Conservation (phyloP, 768 basidiomycete genomes). For the Mycena galopus region DNA sequence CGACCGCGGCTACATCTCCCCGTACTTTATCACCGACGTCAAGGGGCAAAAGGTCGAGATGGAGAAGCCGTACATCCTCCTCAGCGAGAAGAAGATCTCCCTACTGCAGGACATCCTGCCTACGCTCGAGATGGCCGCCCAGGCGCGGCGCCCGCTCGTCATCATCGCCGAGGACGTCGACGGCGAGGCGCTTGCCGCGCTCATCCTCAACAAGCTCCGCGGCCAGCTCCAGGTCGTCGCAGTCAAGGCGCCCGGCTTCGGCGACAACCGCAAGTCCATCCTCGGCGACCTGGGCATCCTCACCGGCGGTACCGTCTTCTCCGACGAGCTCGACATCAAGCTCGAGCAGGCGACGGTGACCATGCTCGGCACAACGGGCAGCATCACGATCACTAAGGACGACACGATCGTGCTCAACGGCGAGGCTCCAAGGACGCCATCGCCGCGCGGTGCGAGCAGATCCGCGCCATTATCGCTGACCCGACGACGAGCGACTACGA, state of each 20-base stretch:
- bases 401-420: slow-evolving; percentile 98
- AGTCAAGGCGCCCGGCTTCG: slow-evolving; percentile 98
- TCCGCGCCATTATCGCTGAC: slow-evolving; percentile 87
- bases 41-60: slow-evolving; percentile 96
- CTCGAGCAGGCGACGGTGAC: slow-evolving; percentile 91
- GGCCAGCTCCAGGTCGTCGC: slow-evolving; percentile 95
- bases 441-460: slow-evolving; percentile 95
- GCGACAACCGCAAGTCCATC: slow-evolving; percentile 99
- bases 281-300: slow-evolving; percentile 97
- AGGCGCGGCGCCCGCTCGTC: slow-evolving; percentile 88
- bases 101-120: slow-evolving; percentile 95
- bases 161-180: slow-evolving; percentile 99
- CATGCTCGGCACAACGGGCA: slow-evolving; percentile 91
- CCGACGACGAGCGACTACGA: slow-evolving; percentile 93
- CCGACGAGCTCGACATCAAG: slow-evolving; percentile 96
- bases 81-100: slow-evolving; percentile 99
- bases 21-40: slow-evolving; percentile 99
- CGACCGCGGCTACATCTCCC: slow-evolving; percentile 98
- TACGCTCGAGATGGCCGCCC: slow-evolving; percentile 84
- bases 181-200: slow-evolving; percentile 97
- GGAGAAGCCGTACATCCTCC: slow-evolving; percentile 94
- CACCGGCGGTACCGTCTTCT: slow-evolving; percentile 98
- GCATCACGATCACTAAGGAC: slow-evolving; percentile 96
- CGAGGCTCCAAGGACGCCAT: slow-evolving; percentile 89
- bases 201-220: slow-evolving; percentile 99